A percentile compares a stretch with the other conserved stretches of the same genome.
Evolutionary conservation across 257 asterid genomes (phyloP).

Genomic region (Nicotiana tabacum): DNA sequence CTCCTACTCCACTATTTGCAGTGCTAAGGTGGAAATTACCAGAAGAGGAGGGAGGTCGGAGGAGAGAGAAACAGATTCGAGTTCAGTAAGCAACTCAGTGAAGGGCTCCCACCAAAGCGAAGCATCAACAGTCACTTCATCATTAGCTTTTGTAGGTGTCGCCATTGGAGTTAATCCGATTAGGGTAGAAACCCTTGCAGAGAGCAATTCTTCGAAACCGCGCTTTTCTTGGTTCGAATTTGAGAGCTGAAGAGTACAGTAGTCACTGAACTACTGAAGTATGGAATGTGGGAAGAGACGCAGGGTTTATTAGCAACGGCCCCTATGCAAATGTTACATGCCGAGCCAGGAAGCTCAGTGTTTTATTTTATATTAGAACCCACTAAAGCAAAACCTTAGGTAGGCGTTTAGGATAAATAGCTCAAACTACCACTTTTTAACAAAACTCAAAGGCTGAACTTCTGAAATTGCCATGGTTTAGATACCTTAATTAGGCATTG

Average conservation of each 20-base stretch:
- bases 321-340: not conserved
- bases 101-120: constrained; percentile 99
- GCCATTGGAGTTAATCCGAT: constrained; percentile 31
- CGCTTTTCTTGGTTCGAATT: constrained; percentile 5
- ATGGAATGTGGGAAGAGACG: not conserved
- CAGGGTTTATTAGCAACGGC: not conserved
- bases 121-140: constrained; percentile 46
- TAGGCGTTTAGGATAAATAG: too few species aligned
- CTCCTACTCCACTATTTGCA: not conserved
- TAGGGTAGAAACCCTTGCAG: not conserved
- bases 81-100: constrained; percentile 50
- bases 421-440: too few species aligned
- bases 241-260: not conserved
- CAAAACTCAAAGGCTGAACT: too few species aligned
- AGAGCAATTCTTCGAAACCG: not conserved
- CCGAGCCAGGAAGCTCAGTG: not conserved
- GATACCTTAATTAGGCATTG: too few species aligned
- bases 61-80: constrained; percentile 54
- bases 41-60: constrained; percentile 50
- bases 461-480: too few species aligned
- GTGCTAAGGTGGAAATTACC: constrained; percentile 27
- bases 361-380: not conserved
- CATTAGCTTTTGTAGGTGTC: constrained; percentile 29
- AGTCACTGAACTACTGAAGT: not conserved
- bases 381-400: too few species aligned